Conservation (phyloP, 495 filamentous ascomycete species). For the Aspergillus conjunctus region DNA sequence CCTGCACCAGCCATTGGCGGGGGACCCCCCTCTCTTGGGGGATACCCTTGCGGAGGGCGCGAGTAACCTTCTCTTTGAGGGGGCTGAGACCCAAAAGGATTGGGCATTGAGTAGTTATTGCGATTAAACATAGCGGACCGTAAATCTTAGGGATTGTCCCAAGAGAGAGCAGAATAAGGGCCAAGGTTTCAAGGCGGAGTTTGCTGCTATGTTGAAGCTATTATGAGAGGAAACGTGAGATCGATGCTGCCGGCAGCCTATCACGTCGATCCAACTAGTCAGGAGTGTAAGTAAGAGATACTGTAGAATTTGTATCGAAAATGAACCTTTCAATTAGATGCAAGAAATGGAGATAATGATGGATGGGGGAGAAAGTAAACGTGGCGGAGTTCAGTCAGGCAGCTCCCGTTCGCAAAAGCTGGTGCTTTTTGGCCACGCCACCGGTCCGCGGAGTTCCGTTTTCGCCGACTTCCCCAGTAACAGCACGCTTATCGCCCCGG, state of each 20-base stretch:
- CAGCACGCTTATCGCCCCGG: conserved; percentile 12
- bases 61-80: conserved; percentile 47
- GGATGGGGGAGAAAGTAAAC: conserved; percentile 8
- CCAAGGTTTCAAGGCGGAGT: conserved; percentile 7
- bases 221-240: background rate
- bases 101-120: conserved; percentile 46
- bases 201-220: conserved; percentile 19
- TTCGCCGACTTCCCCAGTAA: conserved; percentile 12
- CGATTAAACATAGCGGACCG: conserved; percentile 54
- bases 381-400: conserved; percentile 18
- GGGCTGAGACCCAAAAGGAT: conserved; percentile 43
- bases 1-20: conserved; percentile 18
- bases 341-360: conserved; percentile 8
- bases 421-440: background rate
- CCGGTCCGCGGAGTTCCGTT: conserved; percentile 23
- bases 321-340: background rate
- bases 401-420: conserved; percentile 18
- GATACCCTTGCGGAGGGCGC: conserved; percentile 34
- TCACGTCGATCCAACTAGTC: conserved; percentile 6
- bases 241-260: conserved; percentile 23
- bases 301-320: background rate
- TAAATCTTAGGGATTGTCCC: background rate
- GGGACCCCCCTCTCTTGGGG: conserved; percentile 19
- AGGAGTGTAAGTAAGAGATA: background rate
- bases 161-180: conserved; percentile 10